Conservation (phyloP, 768 basidiomycete species). For the Termitomyces sp. region DNA sequence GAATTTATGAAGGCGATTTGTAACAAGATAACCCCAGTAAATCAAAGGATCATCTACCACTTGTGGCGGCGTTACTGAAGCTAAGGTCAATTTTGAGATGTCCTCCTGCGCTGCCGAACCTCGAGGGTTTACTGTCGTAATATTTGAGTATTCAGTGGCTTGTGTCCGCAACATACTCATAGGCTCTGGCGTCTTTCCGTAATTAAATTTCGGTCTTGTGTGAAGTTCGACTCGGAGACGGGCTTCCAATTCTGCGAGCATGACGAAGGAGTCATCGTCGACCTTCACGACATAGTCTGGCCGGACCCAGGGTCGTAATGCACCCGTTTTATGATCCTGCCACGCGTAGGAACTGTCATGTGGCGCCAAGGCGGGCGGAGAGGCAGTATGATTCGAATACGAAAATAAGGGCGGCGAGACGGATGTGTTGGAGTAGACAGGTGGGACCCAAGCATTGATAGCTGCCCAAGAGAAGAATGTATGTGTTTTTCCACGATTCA, state of each 20-base stretch:
- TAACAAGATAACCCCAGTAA: slow-evolving; percentile 89
- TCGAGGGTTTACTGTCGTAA: slow-evolving; percentile 2
- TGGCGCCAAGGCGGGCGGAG: slow-evolving; percentile 57
- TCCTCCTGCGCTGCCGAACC: neutral
- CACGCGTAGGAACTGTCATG: slow-evolving; percentile 67
- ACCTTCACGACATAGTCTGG: slow-evolving; percentile 93
- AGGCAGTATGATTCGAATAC: slow-evolving; percentile 54
- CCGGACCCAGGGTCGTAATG: slow-evolving; percentile 63
- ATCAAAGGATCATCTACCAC: slow-evolving; percentile 57
- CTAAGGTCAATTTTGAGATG: neutral
- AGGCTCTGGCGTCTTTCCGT: slow-evolving; percentile 13
- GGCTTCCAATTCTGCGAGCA: slow-evolving; percentile 92
- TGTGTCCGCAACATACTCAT: slow-evolving; percentile 5
- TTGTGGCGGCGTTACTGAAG: slow-evolving; percentile 5
- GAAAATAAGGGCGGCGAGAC: slow-evolving; percentile 49
- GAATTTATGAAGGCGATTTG: slow-evolving; percentile 80
- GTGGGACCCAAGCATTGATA: slow-evolving; percentile 86
- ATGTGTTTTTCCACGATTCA: slow-evolving; percentile 93
- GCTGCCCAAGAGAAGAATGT: slow-evolving; percentile 93
- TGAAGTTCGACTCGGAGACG: slow-evolving; percentile 77
- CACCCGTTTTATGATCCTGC: slow-evolving; percentile 37
- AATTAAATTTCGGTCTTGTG: slow-evolving; percentile 22
- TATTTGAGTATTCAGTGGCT: neutral
- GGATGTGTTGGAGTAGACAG: slow-evolving; percentile 50
- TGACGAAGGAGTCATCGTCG: slow-evolving; percentile 94